Evolutionary conservation across 2,329 filamentous ascomycete genomes (phyloP), one percentile per base, ranked within the genome.

Genomic region (Epichloe hybrida): DNA sequence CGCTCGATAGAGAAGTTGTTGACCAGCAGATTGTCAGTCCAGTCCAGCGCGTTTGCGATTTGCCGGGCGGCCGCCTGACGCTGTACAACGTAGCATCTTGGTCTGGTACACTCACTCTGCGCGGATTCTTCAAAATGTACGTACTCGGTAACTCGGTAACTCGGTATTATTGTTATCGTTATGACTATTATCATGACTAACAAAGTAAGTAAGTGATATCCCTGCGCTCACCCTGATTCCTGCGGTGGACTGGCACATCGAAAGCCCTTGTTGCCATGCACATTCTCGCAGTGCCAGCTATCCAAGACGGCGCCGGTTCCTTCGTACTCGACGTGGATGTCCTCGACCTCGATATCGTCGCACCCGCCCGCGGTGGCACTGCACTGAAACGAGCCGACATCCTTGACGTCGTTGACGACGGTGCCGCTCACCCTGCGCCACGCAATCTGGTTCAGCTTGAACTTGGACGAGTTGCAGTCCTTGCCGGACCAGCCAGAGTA

Each of bases 381-480:
- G 56, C 65, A 67, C 46, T 62, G 62, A 44, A 66, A 62, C 52
- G 55, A 59, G 5, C 59, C 61, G 0, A 58, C 54, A 15, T 59
- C 55, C 2, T 54, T 51, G 39, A 66, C 63, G 15, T 44, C 51
- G 34, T 56, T 47, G 38, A 48, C 53, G 17, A 58, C 59, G 46
- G 62, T 64, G n/a, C 64, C 64, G 31, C 44, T 55, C 21, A 67
- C 56, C 12, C 54, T 53, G 5, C 52, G 55, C 57, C 61, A 66
- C 1, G 57, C 55, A 4, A 67, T 47, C 40, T 64, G 50, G 20
- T 51, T 53, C 40, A 68, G 58, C 54, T 59, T 59, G 49, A 65
- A 66, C 49, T 57, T 54, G 48, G 61, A 64, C 23, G 62, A 61
- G 55, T 67, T 58, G 55, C 65, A 68, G 51, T 64, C 60, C 54